phyloP scores from a whole-genome alignment of 352 stramenopile species.

The Phytophthora podocarpi region DNA sequence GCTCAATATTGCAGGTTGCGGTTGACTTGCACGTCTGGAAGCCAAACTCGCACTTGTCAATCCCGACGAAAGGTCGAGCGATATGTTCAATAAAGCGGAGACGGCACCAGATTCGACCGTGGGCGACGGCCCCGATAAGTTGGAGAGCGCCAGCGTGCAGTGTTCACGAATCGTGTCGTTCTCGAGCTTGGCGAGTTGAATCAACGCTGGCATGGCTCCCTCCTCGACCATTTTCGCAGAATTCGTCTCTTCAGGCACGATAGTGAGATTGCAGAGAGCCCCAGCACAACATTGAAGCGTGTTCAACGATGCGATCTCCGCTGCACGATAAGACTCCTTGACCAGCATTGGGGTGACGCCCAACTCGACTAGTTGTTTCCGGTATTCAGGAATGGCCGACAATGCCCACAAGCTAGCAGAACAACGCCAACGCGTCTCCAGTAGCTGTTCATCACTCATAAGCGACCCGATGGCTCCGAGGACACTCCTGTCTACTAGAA shows the following conservation, averaged over 20 bases:
- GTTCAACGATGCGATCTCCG: conserved; percentile 23
- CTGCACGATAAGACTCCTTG: conserved; percentile 36
- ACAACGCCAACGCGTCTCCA: conserved; percentile 70
- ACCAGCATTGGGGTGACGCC: conserved; percentile 59
- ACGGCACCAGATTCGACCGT: conserved; percentile 74
- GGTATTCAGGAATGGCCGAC: conserved; percentile 47
- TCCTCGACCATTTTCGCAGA: conserved; percentile 68
- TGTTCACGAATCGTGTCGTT: conserved; percentile 66
- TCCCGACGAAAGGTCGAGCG: conserved; percentile 29
- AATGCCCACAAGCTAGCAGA: conserved; percentile 62
- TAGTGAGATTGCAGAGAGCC: conserved; percentile 66
- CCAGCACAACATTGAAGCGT: conserved; percentile 67
- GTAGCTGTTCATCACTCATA: conserved; percentile 35
- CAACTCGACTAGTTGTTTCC: conserved; percentile 50
- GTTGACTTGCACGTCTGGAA: conserved; percentile 18
- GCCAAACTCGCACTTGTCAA: not conserved
- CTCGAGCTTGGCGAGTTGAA: conserved; percentile 64
- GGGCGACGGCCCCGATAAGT: conserved; percentile 69
- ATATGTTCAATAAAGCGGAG: conserved; percentile 59
- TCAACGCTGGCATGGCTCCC: conserved; percentile 64
- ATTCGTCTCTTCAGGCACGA: conserved; percentile 38
- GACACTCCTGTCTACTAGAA: conserved; percentile 41
- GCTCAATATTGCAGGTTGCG: conserved; percentile 16
- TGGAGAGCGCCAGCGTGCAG: conserved; percentile 74
- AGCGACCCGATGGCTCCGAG: conserved; percentile 48